These are phyloP conservation scores for Cryphonectria nitschkei DNA, from an alignment of 2,329 filamentous ascomycete genomes.

Conservation along the genomic window DNA sequence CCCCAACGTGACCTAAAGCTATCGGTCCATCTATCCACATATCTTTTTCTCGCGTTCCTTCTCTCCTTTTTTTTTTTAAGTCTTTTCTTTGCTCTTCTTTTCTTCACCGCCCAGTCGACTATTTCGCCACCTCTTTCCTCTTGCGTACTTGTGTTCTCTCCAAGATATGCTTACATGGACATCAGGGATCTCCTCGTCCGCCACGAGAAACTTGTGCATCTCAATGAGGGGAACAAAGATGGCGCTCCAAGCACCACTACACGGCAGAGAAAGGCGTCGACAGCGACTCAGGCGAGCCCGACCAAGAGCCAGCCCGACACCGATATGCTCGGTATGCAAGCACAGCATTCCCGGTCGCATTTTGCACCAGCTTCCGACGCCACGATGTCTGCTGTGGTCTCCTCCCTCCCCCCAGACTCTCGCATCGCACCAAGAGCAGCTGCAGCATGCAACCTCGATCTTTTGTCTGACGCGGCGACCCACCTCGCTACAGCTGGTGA, in stretches of 20 bases:
- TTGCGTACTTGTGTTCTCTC: conserved; percentile 16
- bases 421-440: conserved; percentile 50
- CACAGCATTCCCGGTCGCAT: conserved; percentile 38
- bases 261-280: conserved; percentile 55
- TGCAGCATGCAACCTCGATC: conserved; percentile 58
- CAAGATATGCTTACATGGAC: conserved; percentile 59
- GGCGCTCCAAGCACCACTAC: conserved; percentile 36
- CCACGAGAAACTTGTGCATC: conserved; percentile 67
- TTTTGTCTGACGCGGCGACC: conserved; percentile 62
- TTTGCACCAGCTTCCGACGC: conserved; percentile 45
- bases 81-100: neutral
- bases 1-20: conserved; percentile 9
- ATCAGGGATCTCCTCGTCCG: conserved; percentile 66
- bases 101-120: conserved; percentile 18
- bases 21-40: neutral
- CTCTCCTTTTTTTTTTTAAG: neutral
- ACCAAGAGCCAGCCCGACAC: conserved; percentile 52
- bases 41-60: conserved; percentile 21
- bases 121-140: conserved; percentile 26
- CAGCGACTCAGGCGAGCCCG: conserved; percentile 50
- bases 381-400: conserved; percentile 43
- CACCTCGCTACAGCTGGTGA: conserved; percentile 58
- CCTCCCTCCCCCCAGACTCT: conserved; percentile 50
- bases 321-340: conserved; percentile 51
- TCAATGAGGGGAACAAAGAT: conserved; percentile 63